phyloP scores from a whole-genome alignment of 257 asterid genomes.

The Mentha longifolia region DNA sequence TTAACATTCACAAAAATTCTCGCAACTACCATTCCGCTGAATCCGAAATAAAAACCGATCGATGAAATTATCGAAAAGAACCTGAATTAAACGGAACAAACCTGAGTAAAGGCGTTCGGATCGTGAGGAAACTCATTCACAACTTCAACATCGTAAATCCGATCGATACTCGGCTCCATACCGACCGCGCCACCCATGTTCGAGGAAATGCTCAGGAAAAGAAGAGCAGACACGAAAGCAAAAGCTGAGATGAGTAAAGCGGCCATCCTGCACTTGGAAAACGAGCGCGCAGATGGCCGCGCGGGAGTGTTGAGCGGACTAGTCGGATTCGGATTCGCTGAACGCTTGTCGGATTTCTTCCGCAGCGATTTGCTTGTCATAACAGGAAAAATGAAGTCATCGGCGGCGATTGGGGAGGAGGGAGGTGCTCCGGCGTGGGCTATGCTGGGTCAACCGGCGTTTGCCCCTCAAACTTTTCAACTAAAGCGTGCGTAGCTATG shows the following conservation, averaged over 20 bases:
- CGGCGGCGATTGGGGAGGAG: slow-evolving; percentile 31
- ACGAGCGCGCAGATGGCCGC: slow-evolving; percentile 42
- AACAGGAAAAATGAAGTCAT: slow-evolving; percentile 29
- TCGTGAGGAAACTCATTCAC: slow-evolving; percentile 86
- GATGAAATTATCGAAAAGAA: not conserved
- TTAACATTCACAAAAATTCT: not conserved
- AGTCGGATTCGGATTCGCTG: slow-evolving; percentile 24
- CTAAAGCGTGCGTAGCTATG: too few relatives aligned
- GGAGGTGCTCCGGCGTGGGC: slow-evolving; percentile 22
- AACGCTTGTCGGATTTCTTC: slow-evolving; percentile 47
- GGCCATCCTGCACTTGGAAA: slow-evolving; percentile 38
- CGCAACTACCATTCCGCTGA: not conserved
- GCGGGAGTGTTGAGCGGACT: slow-evolving; percentile 37
- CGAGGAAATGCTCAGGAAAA: slow-evolving; percentile 44
- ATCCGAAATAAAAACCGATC: not conserved
- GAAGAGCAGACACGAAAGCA: slow-evolving; percentile 35
- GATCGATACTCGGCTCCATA: slow-evolving; percentile 36
- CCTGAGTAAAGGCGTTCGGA: slow-evolving; percentile 89
- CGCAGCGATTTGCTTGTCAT: slow-evolving; percentile 51
- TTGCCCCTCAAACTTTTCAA: slow-evolving; percentile 9
- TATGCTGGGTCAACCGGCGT: slow-evolving; percentile 27
- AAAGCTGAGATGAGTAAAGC: slow-evolving; percentile 42
- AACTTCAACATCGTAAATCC: slow-evolving; percentile 59
- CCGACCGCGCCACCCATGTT: slow-evolving; percentile 35
- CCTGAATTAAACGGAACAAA: slow-evolving; percentile 26